Evolutionary conservation across 2,329 filamentous ascomycete genomes (phyloP).

Genomic region (Phoma sp.): DNA sequence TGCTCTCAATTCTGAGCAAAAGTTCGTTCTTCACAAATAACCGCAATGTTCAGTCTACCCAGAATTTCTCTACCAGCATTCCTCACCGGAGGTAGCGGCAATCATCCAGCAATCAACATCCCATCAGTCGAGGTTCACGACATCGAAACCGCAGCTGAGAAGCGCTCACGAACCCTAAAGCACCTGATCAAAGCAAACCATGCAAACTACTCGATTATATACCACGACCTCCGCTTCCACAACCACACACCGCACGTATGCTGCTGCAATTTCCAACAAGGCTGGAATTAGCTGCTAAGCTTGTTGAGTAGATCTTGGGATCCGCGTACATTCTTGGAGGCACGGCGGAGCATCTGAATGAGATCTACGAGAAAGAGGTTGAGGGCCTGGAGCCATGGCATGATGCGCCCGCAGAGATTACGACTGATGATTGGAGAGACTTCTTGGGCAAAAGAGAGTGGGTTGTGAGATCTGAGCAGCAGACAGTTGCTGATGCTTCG

Average conservation of each 20-base stretch:
- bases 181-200: slow-evolving; percentile 92
- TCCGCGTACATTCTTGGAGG: slow-evolving; percentile 88
- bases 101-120: slow-evolving; percentile 55
- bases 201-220: slow-evolving; percentile 83
- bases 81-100: slow-evolving; percentile 22
- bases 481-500: slow-evolving; percentile 14
- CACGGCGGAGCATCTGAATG: slow-evolving; percentile 72
- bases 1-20: slow-evolving; percentile 11
- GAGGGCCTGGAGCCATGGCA: slow-evolving; percentile 78
- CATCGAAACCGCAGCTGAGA: slow-evolving; percentile 80
- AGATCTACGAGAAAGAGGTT: slow-evolving; percentile 79
- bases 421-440: slow-evolving; percentile 82
- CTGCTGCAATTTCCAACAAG: slow-evolving; percentile 23
- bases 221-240: slow-evolving; percentile 74
- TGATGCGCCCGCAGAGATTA: slow-evolving; percentile 84
- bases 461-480: background rate
- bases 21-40: slow-evolving; percentile 1
- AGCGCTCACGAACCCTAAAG: slow-evolving; percentile 81
- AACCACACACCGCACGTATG: slow-evolving; percentile 81
- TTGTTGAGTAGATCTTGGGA: slow-evolving; percentile 66
- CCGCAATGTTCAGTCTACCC: slow-evolving; percentile 33
- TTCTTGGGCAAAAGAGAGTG: slow-evolving; percentile 76
- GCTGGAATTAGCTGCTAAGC: slow-evolving; percentile 38
- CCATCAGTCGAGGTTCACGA: slow-evolving; percentile 75
- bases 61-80: slow-evolving; percentile 30